These are phyloP conservation scores for Talinum fruticosum DNA, from an alignment of 148 eudicot species.

Conservation along the genomic window DNA sequence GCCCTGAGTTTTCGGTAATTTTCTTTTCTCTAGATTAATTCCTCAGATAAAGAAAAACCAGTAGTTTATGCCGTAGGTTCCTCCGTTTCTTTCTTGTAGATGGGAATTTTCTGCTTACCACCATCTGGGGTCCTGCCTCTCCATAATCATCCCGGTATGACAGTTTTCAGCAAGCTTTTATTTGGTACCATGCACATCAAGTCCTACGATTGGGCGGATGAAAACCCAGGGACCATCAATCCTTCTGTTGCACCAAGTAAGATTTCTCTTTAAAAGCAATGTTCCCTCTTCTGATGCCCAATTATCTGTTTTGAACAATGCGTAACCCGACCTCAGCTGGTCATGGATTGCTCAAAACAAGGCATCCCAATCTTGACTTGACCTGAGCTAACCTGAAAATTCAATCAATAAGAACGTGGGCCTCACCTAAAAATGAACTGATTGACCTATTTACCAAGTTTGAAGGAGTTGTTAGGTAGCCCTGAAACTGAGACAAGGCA, in stretches of 20 bases:
- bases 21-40: not conserved
- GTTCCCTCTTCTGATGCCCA: not conserved
- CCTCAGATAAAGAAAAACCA: not conserved
- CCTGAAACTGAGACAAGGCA: too few species aligned
- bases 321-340: not conserved
- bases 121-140: conserved; percentile 75
- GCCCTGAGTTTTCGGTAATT: conserved; percentile 78
- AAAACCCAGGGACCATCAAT: conserved; percentile 7
- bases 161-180: conserved; percentile 81
- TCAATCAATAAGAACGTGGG: too few species aligned
- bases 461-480: too few species aligned
- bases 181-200: conserved; percentile 83
- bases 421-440: too few species aligned
- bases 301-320: not conserved
- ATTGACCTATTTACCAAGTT: too few species aligned
- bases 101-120: conserved; percentile 88
- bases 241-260: conserved; percentile 31
- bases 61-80: not conserved
- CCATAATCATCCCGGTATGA: conserved; percentile 92
- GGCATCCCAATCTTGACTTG: too few species aligned
- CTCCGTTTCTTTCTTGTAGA: conserved; percentile 40
- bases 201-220: conserved; percentile 69
- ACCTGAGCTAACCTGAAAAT: too few species aligned
- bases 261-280: conserved; percentile 7
- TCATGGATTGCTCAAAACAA: too few species aligned